Conservation (phyloP, 164 flowering plant genomes). For the Vitis rotundifolia region DNA sequence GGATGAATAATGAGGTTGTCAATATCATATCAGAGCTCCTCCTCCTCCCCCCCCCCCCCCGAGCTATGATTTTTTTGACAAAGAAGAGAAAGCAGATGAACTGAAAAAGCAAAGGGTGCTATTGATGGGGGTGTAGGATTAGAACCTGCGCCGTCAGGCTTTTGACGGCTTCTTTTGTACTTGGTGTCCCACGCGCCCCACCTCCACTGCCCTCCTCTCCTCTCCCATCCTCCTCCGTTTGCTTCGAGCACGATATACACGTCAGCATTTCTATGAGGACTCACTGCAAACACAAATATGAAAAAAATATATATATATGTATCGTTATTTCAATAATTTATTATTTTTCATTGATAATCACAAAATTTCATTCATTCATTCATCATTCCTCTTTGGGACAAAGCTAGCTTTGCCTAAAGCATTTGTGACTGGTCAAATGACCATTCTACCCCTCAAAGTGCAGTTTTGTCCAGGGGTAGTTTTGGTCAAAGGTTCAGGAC, state of each 20-base stretch:
- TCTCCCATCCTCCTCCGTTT: slow-evolving; percentile 41
- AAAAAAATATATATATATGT: too few species aligned
- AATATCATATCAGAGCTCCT: too few species aligned
- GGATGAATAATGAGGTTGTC: too few species aligned
- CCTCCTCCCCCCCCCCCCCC: too few species aligned
- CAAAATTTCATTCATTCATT: not conserved
- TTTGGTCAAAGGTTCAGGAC: too few species aligned
- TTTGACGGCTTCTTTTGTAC: slow-evolving; percentile 86
- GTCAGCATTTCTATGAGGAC: slow-evolving; percentile 55
- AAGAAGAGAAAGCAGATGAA: not conserved
- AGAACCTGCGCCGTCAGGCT: slow-evolving; percentile 90
- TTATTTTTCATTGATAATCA: not conserved
- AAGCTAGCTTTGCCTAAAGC: slow-evolving; percentile 5
- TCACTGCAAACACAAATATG: too few species aligned
- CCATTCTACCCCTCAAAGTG: too few species aligned
- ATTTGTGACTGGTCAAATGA: too few species aligned
- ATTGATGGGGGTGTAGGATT: slow-evolving; percentile 7
- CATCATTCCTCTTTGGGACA: slow-evolving; percentile 3
- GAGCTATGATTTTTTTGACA: not conserved
- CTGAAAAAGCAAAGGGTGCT: slow-evolving; percentile 5
- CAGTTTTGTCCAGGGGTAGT: too few species aligned
- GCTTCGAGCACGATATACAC: slow-evolving; percentile 90
- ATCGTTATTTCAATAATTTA: not conserved
- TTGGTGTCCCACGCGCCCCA: slow-evolving; percentile 77
- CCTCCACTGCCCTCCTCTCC: slow-evolving; percentile 48